These are phyloP conservation scores for Thraustochytrium sp. DNA, from an alignment of 352 stramenopile species.

Conservation along the genomic window DNA sequence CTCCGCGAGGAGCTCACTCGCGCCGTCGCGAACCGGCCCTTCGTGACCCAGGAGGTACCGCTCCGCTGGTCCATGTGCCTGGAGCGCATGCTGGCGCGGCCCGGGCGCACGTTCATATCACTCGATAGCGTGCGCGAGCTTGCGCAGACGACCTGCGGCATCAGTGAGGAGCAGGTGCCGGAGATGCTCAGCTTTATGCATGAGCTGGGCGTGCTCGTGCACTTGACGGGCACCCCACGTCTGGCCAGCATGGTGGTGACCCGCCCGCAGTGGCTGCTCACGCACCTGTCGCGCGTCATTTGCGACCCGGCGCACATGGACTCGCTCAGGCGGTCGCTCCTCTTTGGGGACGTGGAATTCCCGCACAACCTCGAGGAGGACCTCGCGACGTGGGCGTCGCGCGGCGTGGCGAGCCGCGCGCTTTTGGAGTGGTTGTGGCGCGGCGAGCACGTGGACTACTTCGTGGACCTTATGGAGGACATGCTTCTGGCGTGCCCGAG, in stretches of 20 bases:
- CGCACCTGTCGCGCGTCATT: neutral
- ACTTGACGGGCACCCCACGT: neutral
- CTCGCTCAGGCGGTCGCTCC: neutral
- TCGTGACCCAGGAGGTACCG: slow-evolving; percentile 11
- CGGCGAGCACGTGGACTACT: neutral
- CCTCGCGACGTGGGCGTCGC: neutral
- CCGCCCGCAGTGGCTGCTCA: slow-evolving; percentile 7
- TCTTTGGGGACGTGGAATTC: neutral
- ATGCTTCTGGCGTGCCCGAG: neutral
- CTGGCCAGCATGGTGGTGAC: slow-evolving; percentile 6
- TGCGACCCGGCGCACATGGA: neutral
- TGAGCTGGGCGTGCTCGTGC: slow-evolving; percentile 17
- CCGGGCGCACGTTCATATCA: neutral
- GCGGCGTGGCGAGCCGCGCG: neutral
- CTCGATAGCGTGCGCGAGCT: neutral
- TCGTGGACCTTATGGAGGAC: neutral
- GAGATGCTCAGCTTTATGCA: slow-evolving; percentile 15
- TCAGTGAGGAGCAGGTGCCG: neutral
- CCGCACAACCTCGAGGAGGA: neutral
- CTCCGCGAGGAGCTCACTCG: neutral
- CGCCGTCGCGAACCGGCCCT: neutral
- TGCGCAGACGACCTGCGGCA: neutral
- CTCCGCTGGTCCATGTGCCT: neutral
- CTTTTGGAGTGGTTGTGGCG: neutral
- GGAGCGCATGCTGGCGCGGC: neutral